phyloP scores from a whole-genome alignment of 768 basidiomycete genomes.

The Hemileccinum rubropunctum region DNA sequence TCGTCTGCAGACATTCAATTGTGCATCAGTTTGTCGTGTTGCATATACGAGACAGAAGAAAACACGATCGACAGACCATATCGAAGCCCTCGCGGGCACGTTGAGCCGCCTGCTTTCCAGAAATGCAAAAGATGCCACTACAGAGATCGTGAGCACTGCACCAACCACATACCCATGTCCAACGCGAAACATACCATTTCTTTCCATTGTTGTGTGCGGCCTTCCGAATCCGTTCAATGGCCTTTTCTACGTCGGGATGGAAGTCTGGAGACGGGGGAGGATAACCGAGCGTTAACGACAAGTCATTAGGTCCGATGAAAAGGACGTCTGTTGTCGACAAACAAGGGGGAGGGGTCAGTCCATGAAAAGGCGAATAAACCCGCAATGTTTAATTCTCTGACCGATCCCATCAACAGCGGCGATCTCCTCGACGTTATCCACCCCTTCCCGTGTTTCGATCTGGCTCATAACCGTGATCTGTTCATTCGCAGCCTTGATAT shows the following conservation, averaged over 20 bases:
- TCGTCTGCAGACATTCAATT: slow-evolving; percentile 36
- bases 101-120: slow-evolving; percentile 41
- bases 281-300: slow-evolving; percentile 61
- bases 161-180: neutral
- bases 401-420: slow-evolving; percentile 61
- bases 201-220: slow-evolving; percentile 53
- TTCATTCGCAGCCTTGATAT: slow-evolving; percentile 54
- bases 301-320: slow-evolving; percentile 67
- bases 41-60: neutral
- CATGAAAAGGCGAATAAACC: no score
- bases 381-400: slow-evolving; percentile 24
- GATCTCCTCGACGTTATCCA: slow-evolving; percentile 59
- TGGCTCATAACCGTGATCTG: slow-evolving; percentile 58
- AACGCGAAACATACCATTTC: slow-evolving; percentile 60
- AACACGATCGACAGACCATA: slow-evolving; percentile 36
- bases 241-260: slow-evolving; percentile 58
- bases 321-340: slow-evolving; percentile 39
- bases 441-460: slow-evolving; percentile 61
- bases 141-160: neutral
- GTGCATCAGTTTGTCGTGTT: neutral
- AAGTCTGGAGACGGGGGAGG: slow-evolving; percentile 62
- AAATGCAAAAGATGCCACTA: slow-evolving; percentile 50
- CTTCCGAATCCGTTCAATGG: slow-evolving; percentile 52
- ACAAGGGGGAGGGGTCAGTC: neutral
- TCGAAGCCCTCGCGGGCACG: slow-evolving; percentile 53